These are phyloP conservation scores for Daldinia vernicosa DNA, from an alignment of 495 filamentous ascomycete genomes.

Conservation along the genomic window DNA sequence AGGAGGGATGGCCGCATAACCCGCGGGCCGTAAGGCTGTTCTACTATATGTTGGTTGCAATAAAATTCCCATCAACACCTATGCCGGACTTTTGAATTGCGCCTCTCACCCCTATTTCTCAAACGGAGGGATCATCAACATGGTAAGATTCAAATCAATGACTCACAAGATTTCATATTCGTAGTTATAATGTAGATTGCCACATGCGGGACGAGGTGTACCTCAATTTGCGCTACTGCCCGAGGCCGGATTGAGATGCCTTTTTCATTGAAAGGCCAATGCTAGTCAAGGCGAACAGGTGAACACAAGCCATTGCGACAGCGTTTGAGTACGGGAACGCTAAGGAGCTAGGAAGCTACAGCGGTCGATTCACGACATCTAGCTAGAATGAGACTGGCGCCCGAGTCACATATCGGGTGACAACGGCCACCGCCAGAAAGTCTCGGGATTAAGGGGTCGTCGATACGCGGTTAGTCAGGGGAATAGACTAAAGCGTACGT, in stretches of 20 bases:
- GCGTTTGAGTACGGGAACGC: neutral
- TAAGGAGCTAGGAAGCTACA: neutral
- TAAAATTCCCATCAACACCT: constrained; percentile 5
- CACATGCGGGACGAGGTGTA: neutral
- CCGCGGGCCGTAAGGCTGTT: constrained; percentile 39
- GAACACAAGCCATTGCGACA: constrained; percentile 3
- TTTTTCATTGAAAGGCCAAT: constrained; percentile 4
- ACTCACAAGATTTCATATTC: constrained; percentile 14
- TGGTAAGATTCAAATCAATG: constrained; percentile 3
- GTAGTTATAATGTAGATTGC: constrained; percentile 15
- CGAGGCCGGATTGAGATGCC: neutral
- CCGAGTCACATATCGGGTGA: constrained; percentile 11
- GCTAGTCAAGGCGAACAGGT: constrained; percentile 10
- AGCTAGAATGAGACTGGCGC: constrained; percentile 6
- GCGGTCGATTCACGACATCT: neutral
- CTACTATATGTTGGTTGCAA: constrained; percentile 30
- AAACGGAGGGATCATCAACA: constrained; percentile 14
- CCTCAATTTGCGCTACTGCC: neutral
- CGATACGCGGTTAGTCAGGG: neutral
- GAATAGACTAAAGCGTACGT: constrained; percentile 11
- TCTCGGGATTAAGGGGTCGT: neutral
- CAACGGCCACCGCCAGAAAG: constrained; percentile 6
- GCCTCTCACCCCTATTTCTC: constrained; percentile 4
- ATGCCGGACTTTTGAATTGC: constrained; percentile 11
- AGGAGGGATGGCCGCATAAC: constrained; percentile 30